phyloP scores from a whole-genome alignment of 2,329 filamentous ascomycete species.

The Apiospora rasikravindrae region DNA sequence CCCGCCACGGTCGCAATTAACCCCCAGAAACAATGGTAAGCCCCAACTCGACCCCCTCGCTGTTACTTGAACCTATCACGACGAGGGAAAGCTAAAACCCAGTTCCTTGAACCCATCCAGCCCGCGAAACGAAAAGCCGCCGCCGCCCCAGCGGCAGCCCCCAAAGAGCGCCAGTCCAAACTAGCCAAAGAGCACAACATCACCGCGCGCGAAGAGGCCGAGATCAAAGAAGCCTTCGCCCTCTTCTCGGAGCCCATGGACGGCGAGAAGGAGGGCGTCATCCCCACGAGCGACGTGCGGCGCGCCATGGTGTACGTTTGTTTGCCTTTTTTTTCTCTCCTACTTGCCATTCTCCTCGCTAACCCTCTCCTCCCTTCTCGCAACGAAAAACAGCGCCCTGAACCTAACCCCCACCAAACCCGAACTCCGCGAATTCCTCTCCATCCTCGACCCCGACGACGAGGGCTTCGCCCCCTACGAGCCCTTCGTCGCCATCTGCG shows the following conservation, averaged over 20 bases:
- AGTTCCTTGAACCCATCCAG: constrained; percentile 36
- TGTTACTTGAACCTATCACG: background rate
- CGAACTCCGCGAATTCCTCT: constrained; percentile 78
- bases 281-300: constrained; percentile 70
- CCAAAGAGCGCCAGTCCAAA: constrained; percentile 72
- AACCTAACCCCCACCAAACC: constrained; percentile 70
- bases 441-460: constrained; percentile 80
- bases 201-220: constrained; percentile 80
- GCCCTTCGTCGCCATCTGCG: constrained; percentile 86
- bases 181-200: constrained; percentile 93
- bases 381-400: constrained; percentile 70
- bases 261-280: constrained; percentile 74
- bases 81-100: background rate
- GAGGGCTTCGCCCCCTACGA: constrained; percentile 80
- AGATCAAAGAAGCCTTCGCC: constrained; percentile 88
- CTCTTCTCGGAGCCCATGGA: constrained; percentile 77
- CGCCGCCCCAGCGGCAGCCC: constrained; percentile 31
- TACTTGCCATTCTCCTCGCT: background rate
- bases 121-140: constrained; percentile 59
- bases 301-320: constrained; percentile 71
- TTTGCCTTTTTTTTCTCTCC: constrained; percentile 12
- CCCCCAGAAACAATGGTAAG: background rate
- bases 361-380: background rate
- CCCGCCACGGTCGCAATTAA: background rate
- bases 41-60: background rate